These are phyloP conservation scores for Cyclanthera cordifolia DNA, from an alignment of 306 rosid genomes.

Conservation along the genomic window DNA sequence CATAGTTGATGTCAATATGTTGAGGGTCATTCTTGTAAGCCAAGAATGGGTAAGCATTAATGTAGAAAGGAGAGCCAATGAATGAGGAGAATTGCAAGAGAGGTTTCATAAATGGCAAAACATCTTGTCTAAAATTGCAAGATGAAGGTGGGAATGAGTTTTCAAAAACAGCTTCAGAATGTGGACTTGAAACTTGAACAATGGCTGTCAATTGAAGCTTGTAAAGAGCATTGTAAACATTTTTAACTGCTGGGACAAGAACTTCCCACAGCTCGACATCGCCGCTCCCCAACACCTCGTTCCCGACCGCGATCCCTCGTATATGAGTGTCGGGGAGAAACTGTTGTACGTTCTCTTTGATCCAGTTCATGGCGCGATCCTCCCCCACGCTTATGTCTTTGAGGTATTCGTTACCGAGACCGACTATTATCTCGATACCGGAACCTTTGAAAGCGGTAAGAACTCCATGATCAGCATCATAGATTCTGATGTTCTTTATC, in stretches of 20 bases:
- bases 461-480: constrained; percentile 54
- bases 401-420: constrained; percentile 45
- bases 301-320: constrained; percentile 67
- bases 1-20: constrained; percentile 70
- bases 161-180: constrained; percentile 83
- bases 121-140: constrained; percentile 60
- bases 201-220: constrained; percentile 30
- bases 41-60: constrained; percentile 86
- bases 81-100: constrained; percentile 65
- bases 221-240: constrained; percentile 46
- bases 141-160: constrained; percentile 80
- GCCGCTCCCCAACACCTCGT: constrained; percentile 58
- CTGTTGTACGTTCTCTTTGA: constrained; percentile 68
- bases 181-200: constrained; percentile 74
- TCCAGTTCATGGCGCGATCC: constrained; percentile 80
- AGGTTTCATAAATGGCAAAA: constrained; percentile 54
- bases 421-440: constrained; percentile 45
- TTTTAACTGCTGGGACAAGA: constrained; percentile 58
- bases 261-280: constrained; percentile 53
- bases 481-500: constrained; percentile 61
- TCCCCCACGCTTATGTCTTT: constrained; percentile 50
- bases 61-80: constrained; percentile 65
- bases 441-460: constrained; percentile 75
- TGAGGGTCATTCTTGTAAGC: constrained; percentile 79
- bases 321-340: constrained; percentile 63